phyloP scores from a whole-genome alignment of 441 rosid species.

The Adansonia madagascariensis region DNA sequence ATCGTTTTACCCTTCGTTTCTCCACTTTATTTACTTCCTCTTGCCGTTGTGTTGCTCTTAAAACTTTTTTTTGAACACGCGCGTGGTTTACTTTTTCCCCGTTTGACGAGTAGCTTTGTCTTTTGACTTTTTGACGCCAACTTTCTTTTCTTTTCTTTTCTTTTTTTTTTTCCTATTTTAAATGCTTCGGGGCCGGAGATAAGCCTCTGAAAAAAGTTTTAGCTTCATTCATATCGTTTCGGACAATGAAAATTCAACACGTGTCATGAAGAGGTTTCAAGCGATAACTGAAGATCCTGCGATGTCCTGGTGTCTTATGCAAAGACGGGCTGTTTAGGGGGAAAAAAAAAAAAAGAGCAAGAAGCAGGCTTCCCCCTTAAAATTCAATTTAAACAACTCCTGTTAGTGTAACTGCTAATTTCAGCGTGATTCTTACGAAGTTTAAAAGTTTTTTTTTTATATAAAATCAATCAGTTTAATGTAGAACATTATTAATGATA shows the following conservation, averaged over 20 bases:
- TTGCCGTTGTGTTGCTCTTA: slow-evolving; percentile 4
- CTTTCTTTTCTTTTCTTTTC: neutral
- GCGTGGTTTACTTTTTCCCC: neutral
- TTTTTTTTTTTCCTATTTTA: too few relatives aligned
- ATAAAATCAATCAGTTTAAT: neutral
- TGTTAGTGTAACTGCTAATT: neutral
- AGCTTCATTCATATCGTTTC: neutral
- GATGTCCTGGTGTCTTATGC: neutral
- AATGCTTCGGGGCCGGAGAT: neutral
- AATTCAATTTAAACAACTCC: neutral
- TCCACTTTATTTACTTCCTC: neutral
- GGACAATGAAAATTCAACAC: neutral
- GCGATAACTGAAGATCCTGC: neutral
- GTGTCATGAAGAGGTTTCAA: neutral
- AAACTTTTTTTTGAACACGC: too few relatives aligned
- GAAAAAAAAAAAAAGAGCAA: neutral
- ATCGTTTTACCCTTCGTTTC: slow-evolving; percentile 28
- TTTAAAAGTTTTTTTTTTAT: neutral
- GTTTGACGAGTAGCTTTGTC: neutral
- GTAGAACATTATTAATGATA: neutral
- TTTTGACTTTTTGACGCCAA: neutral
- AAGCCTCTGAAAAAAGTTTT: neutral
- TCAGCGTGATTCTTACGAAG: neutral
- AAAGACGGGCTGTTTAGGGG: neutral
- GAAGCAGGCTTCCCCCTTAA: neutral